Evolutionary conservation across 2,329 filamentous ascomycete species (phyloP), one percentile per base, ranked within the genome.

Genomic region (Endoconidiophora polonica): DNA sequence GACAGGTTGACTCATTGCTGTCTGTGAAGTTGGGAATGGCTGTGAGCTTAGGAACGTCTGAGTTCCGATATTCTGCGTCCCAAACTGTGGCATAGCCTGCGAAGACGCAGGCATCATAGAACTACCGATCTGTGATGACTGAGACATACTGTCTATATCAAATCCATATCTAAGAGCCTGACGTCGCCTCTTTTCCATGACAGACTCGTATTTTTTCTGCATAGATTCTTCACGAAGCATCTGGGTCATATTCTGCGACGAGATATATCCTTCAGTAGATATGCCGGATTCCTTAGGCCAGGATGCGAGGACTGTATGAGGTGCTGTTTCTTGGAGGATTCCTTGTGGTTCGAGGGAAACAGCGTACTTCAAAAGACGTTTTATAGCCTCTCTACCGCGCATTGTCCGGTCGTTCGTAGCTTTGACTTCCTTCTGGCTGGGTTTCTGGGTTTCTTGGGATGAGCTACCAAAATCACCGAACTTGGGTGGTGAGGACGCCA

Each of bases 1-100:
- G 12, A 67, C 57, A 7, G 67, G 65, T 56, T 72, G 69, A 47
- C 69, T 71, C 63, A 69, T 70, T n/a, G 63, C 60, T 48, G 63
- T 54, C 2, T 58, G 47, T 9, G 47, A 49, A 2, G 14, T 42
- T 14, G 38, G 29, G 57, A n/a, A 44, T 7, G 40, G 4, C 20
- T 44, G 47, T 9, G 47, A 49, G 20, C 47, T 49, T 14, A 40
- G n/a, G 14, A 49, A 39, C 3, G 40, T 20, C 10, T 37, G 41
- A 12, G 29, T 33, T 9, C 29, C 29, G 12, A 26, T 26, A 14
- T 44, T 44, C 12, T 22, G 16, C 7, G 42, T 5, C 39, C 9
- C 29, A 33, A 26, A 46, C 52, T 62, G 58, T 39, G 58, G 57
- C 10, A 58, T 49, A 1, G 56, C 47, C 1, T 55, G 29, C 22